A percentile compares a stretch with the other conserved stretches of the same genome.
These are phyloP conservation scores for Amanita inopinata DNA, from an alignment of 768 basidiomycete species.

Conservation along the genomic window DNA sequence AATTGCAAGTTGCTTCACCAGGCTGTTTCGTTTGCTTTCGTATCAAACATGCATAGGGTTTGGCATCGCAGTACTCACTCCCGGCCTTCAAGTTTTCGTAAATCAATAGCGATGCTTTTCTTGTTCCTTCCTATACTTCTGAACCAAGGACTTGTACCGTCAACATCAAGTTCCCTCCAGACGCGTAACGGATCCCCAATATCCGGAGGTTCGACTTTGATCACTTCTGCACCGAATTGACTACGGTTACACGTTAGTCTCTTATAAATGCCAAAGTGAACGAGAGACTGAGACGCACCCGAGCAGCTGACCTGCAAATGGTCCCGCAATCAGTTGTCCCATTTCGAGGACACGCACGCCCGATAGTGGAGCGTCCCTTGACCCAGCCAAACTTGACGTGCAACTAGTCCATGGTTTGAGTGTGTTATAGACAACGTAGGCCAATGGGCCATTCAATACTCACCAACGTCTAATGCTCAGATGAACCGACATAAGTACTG, in stretches of 20 bases:
- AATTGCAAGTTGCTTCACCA: slow-evolving; percentile 50
- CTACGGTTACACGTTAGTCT: slow-evolving; percentile 21
- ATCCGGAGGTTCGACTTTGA: slow-evolving; percentile 60
- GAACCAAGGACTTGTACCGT: slow-evolving; percentile 70
- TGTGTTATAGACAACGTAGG: too few species aligned
- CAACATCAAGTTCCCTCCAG: slow-evolving; percentile 62
- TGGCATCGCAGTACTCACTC: too few species aligned
- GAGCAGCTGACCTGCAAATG: slow-evolving; percentile 63
- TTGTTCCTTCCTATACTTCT: slow-evolving; percentile 64
- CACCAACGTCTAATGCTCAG: too few species aligned
- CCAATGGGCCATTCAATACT: too few species aligned
- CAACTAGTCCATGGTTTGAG: not conserved
- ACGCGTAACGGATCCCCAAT: slow-evolving; percentile 59
- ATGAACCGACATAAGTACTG: too few species aligned
- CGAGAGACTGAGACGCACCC: slow-evolving; percentile 30
- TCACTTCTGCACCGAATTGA: slow-evolving; percentile 64
- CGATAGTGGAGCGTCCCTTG: slow-evolving; percentile 39
- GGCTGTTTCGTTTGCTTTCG: slow-evolving; percentile 32
- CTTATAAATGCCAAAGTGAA: not conserved
- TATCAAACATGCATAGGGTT: too few species aligned
- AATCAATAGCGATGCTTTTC: slow-evolving; percentile 62
- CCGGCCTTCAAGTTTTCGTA: slow-evolving; percentile 47
- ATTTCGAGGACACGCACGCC: slow-evolving; percentile 60
- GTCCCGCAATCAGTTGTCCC: slow-evolving; percentile 64
- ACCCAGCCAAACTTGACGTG: not conserved